A percentile compares a stretch with the other conserved stretches of the same genome.
Conservation (phyloP, 1,139 yeast genomes). For the Saccharomyces pastorianus region DNA sequence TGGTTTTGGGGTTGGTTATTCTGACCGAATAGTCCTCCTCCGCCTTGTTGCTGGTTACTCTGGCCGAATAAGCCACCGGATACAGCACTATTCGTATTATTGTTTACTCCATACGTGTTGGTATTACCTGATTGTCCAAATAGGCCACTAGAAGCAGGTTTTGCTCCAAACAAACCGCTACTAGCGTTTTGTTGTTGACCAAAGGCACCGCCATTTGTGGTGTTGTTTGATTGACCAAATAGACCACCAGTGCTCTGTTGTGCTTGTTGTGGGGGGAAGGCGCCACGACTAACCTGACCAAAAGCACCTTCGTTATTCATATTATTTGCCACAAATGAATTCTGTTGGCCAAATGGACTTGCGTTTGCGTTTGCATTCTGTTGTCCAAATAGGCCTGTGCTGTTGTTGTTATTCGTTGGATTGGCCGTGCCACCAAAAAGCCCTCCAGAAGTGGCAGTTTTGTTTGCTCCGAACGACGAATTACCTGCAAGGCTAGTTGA, state of each 20-base stretch:
- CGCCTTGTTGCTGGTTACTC: slow-evolving; percentile 8
- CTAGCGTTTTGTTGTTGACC: slow-evolving; percentile 9
- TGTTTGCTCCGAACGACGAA: slow-evolving; percentile 2
- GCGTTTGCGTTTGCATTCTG: slow-evolving; percentile 5
- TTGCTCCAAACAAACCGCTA: slow-evolving; percentile 32
- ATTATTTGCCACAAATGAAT: slow-evolving; percentile 11
- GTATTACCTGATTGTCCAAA: slow-evolving; percentile 5
- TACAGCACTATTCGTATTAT: slow-evolving; percentile 8
- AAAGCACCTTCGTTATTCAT: slow-evolving; percentile 27
- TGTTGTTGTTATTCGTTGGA: slow-evolving; percentile 21
- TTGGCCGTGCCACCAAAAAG: slow-evolving; percentile 11
- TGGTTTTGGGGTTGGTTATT: slow-evolving; percentile 12
- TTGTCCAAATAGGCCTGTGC: slow-evolving; percentile 11
- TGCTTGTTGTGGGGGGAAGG: slow-evolving; percentile 13
- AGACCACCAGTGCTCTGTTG: slow-evolving; percentile 24
- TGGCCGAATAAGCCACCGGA: slow-evolving; percentile 29
- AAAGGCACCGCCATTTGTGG: slow-evolving; percentile 3
- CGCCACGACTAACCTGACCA: slow-evolving; percentile 17
- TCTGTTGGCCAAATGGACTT: slow-evolving; percentile 14
- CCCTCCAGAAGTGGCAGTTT: slow-evolving; percentile 17
- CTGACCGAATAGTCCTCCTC: slow-evolving; percentile 27
- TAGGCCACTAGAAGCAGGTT: slow-evolving; percentile 11
- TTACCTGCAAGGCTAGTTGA: slow-evolving; percentile 3
- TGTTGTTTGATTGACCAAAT: slow-evolving; percentile 24
- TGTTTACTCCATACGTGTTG: slow-evolving; percentile 3